Evolutionary conservation across 2,329 filamentous ascomycete genomes (phyloP), one percentile per base, ranked within the genome.

Genomic region (Hysterium pulicare): DNA sequence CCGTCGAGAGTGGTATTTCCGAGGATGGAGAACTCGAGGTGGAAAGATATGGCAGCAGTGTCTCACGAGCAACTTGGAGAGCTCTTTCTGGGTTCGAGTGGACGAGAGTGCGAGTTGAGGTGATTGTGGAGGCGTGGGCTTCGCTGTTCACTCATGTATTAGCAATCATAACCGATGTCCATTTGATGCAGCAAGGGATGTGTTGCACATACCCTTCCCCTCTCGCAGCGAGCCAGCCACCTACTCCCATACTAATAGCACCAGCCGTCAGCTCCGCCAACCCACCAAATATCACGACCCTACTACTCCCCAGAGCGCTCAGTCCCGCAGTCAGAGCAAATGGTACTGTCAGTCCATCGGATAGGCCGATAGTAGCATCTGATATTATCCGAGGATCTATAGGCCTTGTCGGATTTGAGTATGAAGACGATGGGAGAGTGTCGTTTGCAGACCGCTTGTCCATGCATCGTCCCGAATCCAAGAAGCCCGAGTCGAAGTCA

Each of bases 251-350:
- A 38, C 78, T 83, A 51, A 89, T 86, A 54, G 82, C 81, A 17
- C 86, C 85, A 0, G 83, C 82, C 58, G 86, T 84, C 33, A 89
- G 73, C 70, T 89, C 85, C 5, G 85, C 85, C 28, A 87, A 71
- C 5, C 85, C 85, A 38, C 82, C 85, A 50, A 84, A 42, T 30
- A 69, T 58, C 41, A 67, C 65, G 11, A 68, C 40, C 16, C 51
- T 50, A 10, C 53, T 40, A 20, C 31, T 41, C 20, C 42, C 59
- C 17, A 46, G 42, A n/a, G 76, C 76, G 2, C 80, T 83, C 2
- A 90, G 72, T 9, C 86, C 86, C 0, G 86, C 85, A 0, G 84
- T 88, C 26, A 90, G 72, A 17, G 86, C 86, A 53, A 90, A 90
- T 0, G 86, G 86, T 1, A 90, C 86, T 0, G 86, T 90, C 51